Evolutionary conservation across 495 filamentous ascomycete genomes (phyloP), one percentile per base, ranked within the genome.

Genomic region (Chaetomidium leptoderma): DNA sequence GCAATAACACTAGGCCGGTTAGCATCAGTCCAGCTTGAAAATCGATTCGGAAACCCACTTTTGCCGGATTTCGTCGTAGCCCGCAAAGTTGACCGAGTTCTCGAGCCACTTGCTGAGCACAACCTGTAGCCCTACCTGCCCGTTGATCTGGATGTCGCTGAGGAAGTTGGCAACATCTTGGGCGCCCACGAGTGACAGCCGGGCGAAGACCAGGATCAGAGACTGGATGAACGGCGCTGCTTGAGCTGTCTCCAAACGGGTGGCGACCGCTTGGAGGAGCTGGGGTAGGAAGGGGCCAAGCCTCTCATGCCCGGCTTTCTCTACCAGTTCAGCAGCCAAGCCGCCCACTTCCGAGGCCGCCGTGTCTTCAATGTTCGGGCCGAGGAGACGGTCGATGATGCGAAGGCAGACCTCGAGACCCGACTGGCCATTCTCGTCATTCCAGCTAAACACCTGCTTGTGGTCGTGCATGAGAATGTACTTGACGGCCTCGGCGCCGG

Each of bases 331-430:
- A 0, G 92, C 93, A 0, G 93, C 93, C 48, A 98, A 81, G 27
- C 92, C 90, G 57, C 93, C 93, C 26, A 98, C 91, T 73, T 97
- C 95, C 7, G 90, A 88, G n/a, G 95, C 93, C 8, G 91, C 88
- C 53, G 88, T 88, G 62, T 97, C 93, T 50, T 91, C 88, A 29
- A 97, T 85, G 2, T 80, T 71, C 0, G 90, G 87, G 1, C 87
- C 84, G 21, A 98, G 80, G 6, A 98, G 79, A n/a, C 92, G 88
- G 69, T 96, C 93, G 63, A 98, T 92, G 63, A 98, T 92, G 52
- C 90, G 78, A 40, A 98, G 80, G 24, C 88, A 86, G 17, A 95
- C 86, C 70, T 97, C 92, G 13, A 96, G 80, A 29, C 93, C 95
- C 27, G 84, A 87, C 62, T 91, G 89, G 49, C 86, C 86, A 37